Evolutionary conservation across 2,329 filamentous ascomycete genomes (phyloP).

Genomic region (Allantophomopsis cytisporea): DNA sequence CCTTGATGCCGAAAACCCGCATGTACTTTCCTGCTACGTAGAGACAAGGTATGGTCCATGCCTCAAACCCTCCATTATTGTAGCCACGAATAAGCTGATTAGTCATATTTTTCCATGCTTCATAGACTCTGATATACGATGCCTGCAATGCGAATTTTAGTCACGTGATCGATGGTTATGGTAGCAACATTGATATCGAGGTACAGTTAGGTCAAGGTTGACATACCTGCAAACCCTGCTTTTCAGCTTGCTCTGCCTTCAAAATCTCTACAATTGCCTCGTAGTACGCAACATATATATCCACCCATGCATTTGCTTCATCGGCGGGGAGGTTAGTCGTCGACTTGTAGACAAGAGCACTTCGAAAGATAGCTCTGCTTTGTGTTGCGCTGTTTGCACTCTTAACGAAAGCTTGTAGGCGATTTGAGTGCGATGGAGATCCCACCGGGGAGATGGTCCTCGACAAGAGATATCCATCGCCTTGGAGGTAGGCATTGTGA

Average conservation of each 20-base stretch:
- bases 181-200: too few species aligned
- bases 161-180: not conserved
- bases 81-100: constrained; percentile 72
- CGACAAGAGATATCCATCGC: constrained; percentile 62
- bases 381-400: constrained; percentile 45
- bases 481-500: constrained; percentile 46
- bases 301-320: constrained; percentile 71
- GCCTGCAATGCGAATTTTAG: constrained; percentile 5
- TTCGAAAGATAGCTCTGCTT: constrained; percentile 10
- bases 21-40: constrained; percentile 82
- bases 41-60: constrained; percentile 86
- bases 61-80: constrained; percentile 59
- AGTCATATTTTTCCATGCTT: constrained; percentile 76
- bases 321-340: constrained; percentile 21
- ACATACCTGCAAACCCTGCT: constrained; percentile 14
- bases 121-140: constrained; percentile 67
- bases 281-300: constrained; percentile 77
- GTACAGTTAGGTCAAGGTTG: too few species aligned
- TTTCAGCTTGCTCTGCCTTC: constrained; percentile 39
- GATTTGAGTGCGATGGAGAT: constrained; percentile 45
- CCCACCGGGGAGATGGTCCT: constrained; percentile 61
- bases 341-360: constrained; percentile 33
- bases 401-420: constrained; percentile 57
- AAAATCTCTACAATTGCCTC: constrained; percentile 65
- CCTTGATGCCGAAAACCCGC: constrained; percentile 77